A percentile compares a stretch with the other conserved stretches of the same genome.
Evolutionary conservation across 257 asterid species (phyloP).

Genomic region (Datura wrightii): DNA sequence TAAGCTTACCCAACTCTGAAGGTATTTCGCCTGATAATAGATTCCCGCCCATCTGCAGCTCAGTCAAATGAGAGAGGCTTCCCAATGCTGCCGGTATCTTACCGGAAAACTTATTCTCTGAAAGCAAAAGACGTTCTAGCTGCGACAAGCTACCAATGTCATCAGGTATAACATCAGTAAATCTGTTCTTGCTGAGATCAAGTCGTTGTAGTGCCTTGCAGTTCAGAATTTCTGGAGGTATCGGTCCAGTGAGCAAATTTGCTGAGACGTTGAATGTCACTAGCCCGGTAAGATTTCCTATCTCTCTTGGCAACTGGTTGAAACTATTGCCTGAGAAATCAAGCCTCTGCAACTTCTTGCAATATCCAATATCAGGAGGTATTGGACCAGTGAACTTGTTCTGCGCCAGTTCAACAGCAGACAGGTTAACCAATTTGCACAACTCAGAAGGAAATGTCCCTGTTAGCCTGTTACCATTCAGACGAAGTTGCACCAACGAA

Average conservation of each 20-base stretch:
- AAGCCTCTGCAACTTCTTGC: conserved; percentile 82
- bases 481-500: conserved; percentile 75
- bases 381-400: conserved; percentile 72
- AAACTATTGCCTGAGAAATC: conserved; percentile 75
- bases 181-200: conserved; percentile 80
- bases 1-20: conserved; percentile 69
- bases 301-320: conserved; percentile 69
- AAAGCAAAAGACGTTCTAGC: conserved; percentile 79
- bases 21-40: conserved; percentile 76
- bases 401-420: conserved; percentile 81
- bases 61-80: conserved; percentile 79
- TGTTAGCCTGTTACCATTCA: conserved; percentile 56
- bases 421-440: conserved; percentile 69
- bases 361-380: conserved; percentile 65
- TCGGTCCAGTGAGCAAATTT: conserved; percentile 59
- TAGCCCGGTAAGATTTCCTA: conserved; percentile 70
- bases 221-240: conserved; percentile 66
- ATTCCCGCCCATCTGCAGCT: conserved; percentile 90
- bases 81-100: conserved; percentile 77
- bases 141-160: conserved; percentile 72
- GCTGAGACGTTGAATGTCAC: conserved; percentile 79
- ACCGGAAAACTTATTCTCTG: conserved; percentile 74
- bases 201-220: conserved; percentile 83
- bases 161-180: conserved; percentile 57
- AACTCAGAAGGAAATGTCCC: conserved; percentile 79